A percentile compares a stretch with the other conserved stretches of the same genome.
Evolutionary conservation across 805 yeast species (phyloP).

Genomic region (Hanseniaspora valbyensis): DNA sequence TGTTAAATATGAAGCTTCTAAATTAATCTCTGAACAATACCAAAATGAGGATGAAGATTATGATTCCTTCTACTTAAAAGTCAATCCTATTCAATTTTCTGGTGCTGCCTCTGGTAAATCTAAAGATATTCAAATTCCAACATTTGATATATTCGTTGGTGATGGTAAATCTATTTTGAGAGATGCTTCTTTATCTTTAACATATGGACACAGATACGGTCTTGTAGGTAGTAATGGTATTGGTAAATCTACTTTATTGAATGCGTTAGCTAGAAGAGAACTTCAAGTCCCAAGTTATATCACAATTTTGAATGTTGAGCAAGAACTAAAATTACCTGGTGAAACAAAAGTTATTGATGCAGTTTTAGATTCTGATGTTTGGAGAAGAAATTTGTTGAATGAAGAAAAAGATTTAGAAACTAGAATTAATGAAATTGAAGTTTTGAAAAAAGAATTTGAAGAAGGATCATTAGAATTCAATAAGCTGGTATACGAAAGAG

Average conservation of each 20-base stretch:
- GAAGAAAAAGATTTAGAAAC: conserved; percentile 69
- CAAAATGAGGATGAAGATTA: conserved; percentile 45
- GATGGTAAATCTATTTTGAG: conserved; percentile 87
- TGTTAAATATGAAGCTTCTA: conserved; percentile 89
- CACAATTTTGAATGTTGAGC: conserved; percentile 92
- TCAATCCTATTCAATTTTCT: conserved; percentile 78
- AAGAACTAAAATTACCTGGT: conserved; percentile 80
- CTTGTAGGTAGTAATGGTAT: conserved; percentile 98
- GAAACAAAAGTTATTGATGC: conserved; percentile 84
- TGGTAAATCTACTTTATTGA: conserved; percentile 89
- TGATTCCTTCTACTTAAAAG: conserved; percentile 88
- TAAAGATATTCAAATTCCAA: conserved; percentile 90
- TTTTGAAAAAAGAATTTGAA: conserved; percentile 57
- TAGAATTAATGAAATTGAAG: conserved; percentile 65
- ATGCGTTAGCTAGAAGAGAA: conserved; percentile 90
- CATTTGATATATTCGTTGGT: conserved; percentile 89
- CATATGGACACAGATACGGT: conserved; percentile 93
- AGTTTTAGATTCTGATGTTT: conserved; percentile 97
- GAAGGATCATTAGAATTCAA: conserved; percentile 63
- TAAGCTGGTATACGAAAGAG: conserved; percentile 79
- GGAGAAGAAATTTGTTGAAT: conserved; percentile 79
- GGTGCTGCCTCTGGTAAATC: conserved; percentile 88
- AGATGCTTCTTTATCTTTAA: conserved; percentile 74
- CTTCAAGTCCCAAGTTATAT: conserved; percentile 89
- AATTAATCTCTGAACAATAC: conserved; percentile 54